Evolutionary conservation across 495 filamentous ascomycete genomes (phyloP).

Genomic region (Penicillium odoratum): DNA sequence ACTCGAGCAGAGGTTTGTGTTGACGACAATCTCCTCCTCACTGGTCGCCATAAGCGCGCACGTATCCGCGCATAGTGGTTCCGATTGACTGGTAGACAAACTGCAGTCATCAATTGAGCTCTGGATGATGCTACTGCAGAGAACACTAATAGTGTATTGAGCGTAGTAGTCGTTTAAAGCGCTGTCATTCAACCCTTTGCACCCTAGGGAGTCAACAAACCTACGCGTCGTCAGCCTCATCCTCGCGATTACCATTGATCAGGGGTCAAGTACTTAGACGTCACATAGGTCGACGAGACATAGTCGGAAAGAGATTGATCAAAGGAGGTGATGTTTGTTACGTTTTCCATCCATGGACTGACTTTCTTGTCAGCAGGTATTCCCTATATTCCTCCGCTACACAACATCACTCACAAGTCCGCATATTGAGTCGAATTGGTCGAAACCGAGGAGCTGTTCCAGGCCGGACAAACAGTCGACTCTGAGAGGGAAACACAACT

Average conservation of each 20-base stretch:
- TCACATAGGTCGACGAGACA: constrained; percentile 70
- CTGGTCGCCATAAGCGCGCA: constrained; percentile 83
- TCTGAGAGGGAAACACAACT: constrained; percentile 75
- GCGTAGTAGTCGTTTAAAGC: constrained; percentile 88
- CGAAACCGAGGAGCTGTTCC: constrained; percentile 77
- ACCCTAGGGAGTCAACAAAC: constrained; percentile 67
- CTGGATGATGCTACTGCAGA: constrained; percentile 95
- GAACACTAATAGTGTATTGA: constrained; percentile 85
- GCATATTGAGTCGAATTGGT: constrained; percentile 62
- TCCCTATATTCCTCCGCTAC: background rate
- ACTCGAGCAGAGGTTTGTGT: constrained; percentile 68
- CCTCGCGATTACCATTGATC: background rate
- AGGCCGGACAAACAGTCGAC: constrained; percentile 82
- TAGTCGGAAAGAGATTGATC: constrained; percentile 74
- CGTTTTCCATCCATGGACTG: constrained; percentile 85
- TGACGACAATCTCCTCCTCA: constrained; percentile 79
- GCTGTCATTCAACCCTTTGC: constrained; percentile 70
- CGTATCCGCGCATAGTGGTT: constrained; percentile 84
- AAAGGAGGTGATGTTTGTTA: constrained; percentile 74
- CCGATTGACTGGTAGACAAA: constrained; percentile 59
- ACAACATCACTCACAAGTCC: constrained; percentile 68
- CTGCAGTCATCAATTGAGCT: constrained; percentile 76
- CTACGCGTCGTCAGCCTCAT: constrained; percentile 28
- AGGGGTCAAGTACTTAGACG: constrained; percentile 59
- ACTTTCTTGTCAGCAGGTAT: background rate